Conservation (phyloP, 2,329 filamentous ascomycete genomes). For the Metarhizium humberi region DNA sequence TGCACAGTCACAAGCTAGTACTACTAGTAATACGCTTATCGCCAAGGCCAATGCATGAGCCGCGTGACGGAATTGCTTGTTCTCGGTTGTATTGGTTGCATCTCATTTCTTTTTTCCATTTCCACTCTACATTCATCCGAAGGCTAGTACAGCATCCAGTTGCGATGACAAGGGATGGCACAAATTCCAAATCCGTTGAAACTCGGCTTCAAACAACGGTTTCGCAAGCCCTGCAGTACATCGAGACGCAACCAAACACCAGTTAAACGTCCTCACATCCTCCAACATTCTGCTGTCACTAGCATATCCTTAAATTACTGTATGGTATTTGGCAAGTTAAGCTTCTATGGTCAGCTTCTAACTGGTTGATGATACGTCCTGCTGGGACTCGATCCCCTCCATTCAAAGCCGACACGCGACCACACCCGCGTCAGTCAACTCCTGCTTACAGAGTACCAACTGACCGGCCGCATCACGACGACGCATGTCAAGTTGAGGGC, state of each 20-base stretch:
- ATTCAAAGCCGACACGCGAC: neutral
- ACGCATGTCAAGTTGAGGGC: neutral
- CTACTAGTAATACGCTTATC: too few relatives aligned
- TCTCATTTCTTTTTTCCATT: too few relatives aligned
- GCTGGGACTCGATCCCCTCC: neutral
- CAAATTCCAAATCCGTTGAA: neutral
- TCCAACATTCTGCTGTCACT: too few relatives aligned
- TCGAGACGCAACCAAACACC: neutral
- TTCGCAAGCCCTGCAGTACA: neutral
- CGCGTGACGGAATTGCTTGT: too few relatives aligned
- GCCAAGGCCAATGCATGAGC: too few relatives aligned
- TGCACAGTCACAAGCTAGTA: neutral
- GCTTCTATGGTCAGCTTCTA: too few relatives aligned
- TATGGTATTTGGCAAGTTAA: too few relatives aligned
- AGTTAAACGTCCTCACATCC: neutral
- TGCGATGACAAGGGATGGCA: neutral
- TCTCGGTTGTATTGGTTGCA: too few relatives aligned
- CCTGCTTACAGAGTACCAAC: neutral
- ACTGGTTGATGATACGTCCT: neutral
- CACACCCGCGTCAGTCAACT: neutral
- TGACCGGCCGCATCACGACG: neutral
- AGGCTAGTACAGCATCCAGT: too few relatives aligned
- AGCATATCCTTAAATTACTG: too few relatives aligned
- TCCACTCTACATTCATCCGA: neutral
- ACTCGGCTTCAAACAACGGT: neutral